Evolutionary conservation across 495 filamentous ascomycete species (phyloP).

Genomic region (Mytilinidion resinicola): DNA sequence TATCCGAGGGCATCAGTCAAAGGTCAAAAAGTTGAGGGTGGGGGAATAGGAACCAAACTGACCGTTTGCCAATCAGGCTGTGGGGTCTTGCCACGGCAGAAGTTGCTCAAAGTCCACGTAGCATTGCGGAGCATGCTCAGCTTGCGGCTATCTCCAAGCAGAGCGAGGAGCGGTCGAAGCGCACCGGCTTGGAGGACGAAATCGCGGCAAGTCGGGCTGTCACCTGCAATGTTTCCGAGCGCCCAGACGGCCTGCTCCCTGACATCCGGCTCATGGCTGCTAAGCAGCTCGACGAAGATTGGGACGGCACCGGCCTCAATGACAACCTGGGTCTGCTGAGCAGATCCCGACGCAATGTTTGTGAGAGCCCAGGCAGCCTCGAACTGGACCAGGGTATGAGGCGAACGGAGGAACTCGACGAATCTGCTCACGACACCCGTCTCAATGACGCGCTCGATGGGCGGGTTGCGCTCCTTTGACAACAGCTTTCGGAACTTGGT

Average conservation of each 20-base stretch:
- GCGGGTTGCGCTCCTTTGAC: conserved; percentile 97
- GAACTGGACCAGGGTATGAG: conserved; percentile 97
- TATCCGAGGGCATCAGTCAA: conserved; percentile 38
- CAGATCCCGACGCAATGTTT: conserved; percentile 97
- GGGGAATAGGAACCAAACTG: conserved; percentile 35
- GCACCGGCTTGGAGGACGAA: conserved; percentile 88
- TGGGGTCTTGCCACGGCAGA: conserved; percentile 98
- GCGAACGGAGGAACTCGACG: conserved; percentile 96
- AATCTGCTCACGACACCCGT: conserved; percentile 96
- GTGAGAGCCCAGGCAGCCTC: conserved; percentile 99
- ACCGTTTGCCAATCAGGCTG: conserved; percentile 98
- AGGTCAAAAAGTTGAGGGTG: conserved; percentile 8
- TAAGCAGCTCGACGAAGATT: conserved; percentile 94
- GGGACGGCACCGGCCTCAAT: conserved; percentile 98
- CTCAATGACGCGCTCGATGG: conserved; percentile 98
- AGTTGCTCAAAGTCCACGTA: conserved; percentile 99
- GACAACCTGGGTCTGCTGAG: conserved; percentile 95
- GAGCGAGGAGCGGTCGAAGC: conserved; percentile 75
- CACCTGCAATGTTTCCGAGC: conserved; percentile 97
- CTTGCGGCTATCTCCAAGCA: conserved; percentile 96
- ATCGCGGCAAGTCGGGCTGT: conserved; percentile 94
- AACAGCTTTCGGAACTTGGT: conserved; percentile 98
- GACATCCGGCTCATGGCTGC: conserved; percentile 95
- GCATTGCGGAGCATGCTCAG: conserved; percentile 98
- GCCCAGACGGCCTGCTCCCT: conserved; percentile 99